Evolutionary conservation across 768 basidiomycete species (phyloP), one percentile per base, ranked within the genome.

Genomic region (Rhodotorula babjevae): DNA sequence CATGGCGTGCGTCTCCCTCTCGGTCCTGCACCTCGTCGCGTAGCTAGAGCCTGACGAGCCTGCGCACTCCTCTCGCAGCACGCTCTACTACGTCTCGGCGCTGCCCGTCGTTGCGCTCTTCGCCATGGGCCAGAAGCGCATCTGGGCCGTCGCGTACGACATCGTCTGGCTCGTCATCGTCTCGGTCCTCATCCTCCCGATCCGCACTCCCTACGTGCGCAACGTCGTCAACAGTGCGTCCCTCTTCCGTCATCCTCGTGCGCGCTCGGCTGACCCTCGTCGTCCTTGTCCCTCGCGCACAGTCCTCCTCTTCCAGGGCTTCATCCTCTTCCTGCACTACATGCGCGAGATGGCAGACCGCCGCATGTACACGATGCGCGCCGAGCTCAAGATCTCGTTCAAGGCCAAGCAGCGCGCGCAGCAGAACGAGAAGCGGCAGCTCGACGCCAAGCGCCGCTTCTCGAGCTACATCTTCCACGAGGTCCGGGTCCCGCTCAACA

Each of bases 401-500:
- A 80, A 87, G 79, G 86, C 86, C 21, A 86, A 85, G 25, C 84
- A 91, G 84, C 87, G 88, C 81, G 84, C 90, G 12, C 90, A 91
- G 80, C 84, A 90, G 58, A 88, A 82, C 85, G 90, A 82, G 85
- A 88, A 76, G 84, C 90, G 84, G 23, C 56, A 58, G 59, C 64
- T 70, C 11, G 93, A 93, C 74, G 90, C 89, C 11, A 94, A 93
- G 80, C 85, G 75, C 88, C 89, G 89, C 87, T 84, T 82, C 86
- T 85, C 74, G n/a, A 82, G 81, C 23, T 82, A 50, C 25, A 55
- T 44, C 63, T 85, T 85, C 75, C 84, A 85, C 75, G 77, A 81
- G 59, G 85, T 85, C 59, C 81, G 79, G 44, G 80, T 86, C 4
- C 85, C 85, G 40, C 82, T 86, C 74, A 85, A 85, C 73, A 85